Base-by-base conservation (phyloP, 1,284 basidiomycete genomes). In the Neolentinus lepideus region DNA sequence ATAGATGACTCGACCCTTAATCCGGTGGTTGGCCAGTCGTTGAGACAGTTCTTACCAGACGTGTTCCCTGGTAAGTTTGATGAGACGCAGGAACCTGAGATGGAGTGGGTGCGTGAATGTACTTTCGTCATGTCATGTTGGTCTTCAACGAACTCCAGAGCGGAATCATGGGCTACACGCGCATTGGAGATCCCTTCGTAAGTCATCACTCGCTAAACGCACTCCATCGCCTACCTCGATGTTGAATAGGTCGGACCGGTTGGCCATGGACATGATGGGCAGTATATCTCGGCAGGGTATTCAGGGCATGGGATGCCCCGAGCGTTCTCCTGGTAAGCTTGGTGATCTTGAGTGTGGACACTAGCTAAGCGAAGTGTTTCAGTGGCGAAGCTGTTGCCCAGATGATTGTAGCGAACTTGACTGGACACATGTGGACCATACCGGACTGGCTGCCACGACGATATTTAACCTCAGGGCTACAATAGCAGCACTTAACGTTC, bases 301-400 rank as follows among this genome's bases (percentile, higher is more conserved):
- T 75, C 79, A 0, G 90, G 90, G 0, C 90, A 92, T 62, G 90
- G 90, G 0, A 92, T 93, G 88, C 83, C 88, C 2, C 78, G 88
- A 1, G 83, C 87, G 0, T 89, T 78, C 63, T 80, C 77, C 45
- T 90, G 88, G 86, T 88, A 63, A 52, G 79, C 67, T 1, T 48
- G 11, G 47, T 36, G 38, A n/a, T 36, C 57, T 9, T 54, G 26
- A 24, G 8, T 47, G 33, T 38, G 54, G 27, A 16, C 38, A n/a
- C 26, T 51, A 33, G 19, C 19, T 52, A 55, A 53, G 54, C 16
- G 45, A 31, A 19, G 29, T 2, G 57, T 61, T 46, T 56, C 54
- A 90, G 89, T 61, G 89, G 85, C 14, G 80, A 88, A 62, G 80
- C 74, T 2, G 71, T 90, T 1, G 81, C 80, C 1, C 72, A 77